These are phyloP conservation scores for Haplographium delicatum DNA, from an alignment of 495 filamentous ascomycete species.

Conservation along the genomic window DNA sequence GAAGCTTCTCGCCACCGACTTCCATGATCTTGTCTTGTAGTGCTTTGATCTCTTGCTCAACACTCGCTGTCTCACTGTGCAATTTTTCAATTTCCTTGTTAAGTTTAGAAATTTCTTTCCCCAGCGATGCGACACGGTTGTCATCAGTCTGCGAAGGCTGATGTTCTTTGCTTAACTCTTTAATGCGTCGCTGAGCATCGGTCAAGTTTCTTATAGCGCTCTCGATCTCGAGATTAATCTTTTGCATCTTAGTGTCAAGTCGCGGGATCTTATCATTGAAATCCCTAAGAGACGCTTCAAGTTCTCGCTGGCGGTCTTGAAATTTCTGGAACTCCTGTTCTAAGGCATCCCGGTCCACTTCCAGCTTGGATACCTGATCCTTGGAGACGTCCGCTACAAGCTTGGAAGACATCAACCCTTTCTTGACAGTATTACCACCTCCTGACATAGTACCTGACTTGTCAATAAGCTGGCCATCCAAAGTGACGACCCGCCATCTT, in stretches of 20 bases:
- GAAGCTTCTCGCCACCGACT: slow-evolving; percentile 86
- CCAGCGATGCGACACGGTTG: slow-evolving; percentile 57
- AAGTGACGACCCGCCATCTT: slow-evolving; percentile 92
- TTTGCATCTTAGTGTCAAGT: slow-evolving; percentile 85
- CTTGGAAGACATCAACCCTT: slow-evolving; percentile 93
- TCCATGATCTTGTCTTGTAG: slow-evolving; percentile 98
- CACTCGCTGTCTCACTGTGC: slow-evolving; percentile 70
- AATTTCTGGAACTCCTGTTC: slow-evolving; percentile 77
- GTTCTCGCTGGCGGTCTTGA: slow-evolving; percentile 69
- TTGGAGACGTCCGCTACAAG: slow-evolving; percentile 76
- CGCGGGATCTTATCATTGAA: slow-evolving; percentile 78
- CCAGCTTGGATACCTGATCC: slow-evolving; percentile 82
- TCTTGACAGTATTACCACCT: slow-evolving; percentile 82
- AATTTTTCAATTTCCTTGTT: slow-evolving; percentile 76
- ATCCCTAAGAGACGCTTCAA: slow-evolving; percentile 66
- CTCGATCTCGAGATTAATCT: slow-evolving; percentile 83
- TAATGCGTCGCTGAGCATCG: slow-evolving; percentile 76
- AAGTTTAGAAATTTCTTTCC: slow-evolving; percentile 70
- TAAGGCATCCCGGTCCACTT: slow-evolving; percentile 76
- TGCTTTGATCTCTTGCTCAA: slow-evolving; percentile 85
- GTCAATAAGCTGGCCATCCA: slow-evolving; percentile 93
- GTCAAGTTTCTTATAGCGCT: slow-evolving; percentile 77
- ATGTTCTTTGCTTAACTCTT: slow-evolving; percentile 74
- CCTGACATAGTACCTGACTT: slow-evolving; percentile 98
- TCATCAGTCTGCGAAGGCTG: slow-evolving; percentile 77